These are phyloP conservation scores for Puccinia triticina DNA, from an alignment of 1,284 basidiomycete genomes.

Conservation along the genomic window DNA sequence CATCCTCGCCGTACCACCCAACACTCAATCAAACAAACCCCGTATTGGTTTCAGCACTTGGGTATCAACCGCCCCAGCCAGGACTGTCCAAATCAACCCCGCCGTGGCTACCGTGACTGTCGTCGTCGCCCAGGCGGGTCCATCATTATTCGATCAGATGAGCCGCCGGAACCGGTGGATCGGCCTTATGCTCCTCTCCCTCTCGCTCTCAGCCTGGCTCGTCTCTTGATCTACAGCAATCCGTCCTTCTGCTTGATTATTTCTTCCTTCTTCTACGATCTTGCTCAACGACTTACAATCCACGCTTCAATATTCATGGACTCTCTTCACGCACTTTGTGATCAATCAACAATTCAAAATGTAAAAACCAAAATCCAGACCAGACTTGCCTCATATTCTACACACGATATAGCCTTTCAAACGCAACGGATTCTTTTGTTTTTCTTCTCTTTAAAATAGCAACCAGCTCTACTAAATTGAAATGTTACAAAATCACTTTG, in stretches of 20 bases:
- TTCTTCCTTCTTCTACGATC: neutral
- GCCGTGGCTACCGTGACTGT: slow-evolving; percentile 43
- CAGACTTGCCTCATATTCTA: neutral
- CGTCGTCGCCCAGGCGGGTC: slow-evolving; percentile 21
- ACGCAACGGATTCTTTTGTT: no score
- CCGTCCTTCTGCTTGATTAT: no score
- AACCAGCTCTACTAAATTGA: no score
- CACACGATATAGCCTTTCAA: no score
- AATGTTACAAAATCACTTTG: no score
- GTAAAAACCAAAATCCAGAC: neutral
- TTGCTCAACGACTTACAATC: neutral
- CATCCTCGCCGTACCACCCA: neutral
- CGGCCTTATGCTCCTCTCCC: neutral
- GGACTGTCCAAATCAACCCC: slow-evolving; percentile 30
- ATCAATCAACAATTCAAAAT: neutral
- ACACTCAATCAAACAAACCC: no score
- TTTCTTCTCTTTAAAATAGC: no score
- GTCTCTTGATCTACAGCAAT: neutral
- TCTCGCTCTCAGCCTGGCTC: slow-evolving; percentile 24
- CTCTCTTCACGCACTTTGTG: neutral
- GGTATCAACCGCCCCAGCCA: slow-evolving; percentile 32
- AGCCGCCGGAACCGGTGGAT: slow-evolving; percentile 22
- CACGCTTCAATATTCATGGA: neutral
- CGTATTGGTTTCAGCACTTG: slow-evolving; percentile 17
- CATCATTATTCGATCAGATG: slow-evolving; percentile 15